Conservation (phyloP, 2,329 filamentous ascomycete genomes). For the Neofusicoccum laricinum region DNA sequence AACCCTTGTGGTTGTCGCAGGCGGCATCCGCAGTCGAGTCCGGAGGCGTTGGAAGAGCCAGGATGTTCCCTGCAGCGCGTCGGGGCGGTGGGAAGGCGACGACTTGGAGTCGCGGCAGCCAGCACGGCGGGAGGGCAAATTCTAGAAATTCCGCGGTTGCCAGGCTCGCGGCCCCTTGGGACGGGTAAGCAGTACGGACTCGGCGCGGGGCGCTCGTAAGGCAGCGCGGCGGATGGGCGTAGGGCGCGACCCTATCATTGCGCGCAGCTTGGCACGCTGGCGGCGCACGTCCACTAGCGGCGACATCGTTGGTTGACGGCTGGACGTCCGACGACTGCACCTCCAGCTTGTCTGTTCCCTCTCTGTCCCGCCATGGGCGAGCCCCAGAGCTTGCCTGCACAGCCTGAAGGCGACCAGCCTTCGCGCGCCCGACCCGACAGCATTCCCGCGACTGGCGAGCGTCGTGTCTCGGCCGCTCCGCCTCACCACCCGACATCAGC, state of each 20-base stretch:
- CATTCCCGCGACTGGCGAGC: neutral
- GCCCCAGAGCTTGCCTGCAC: constrained; percentile 14
- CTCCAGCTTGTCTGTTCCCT: neutral
- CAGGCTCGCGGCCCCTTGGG: too few relatives aligned
- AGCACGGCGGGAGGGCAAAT: neutral
- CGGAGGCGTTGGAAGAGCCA: constrained; percentile 9
- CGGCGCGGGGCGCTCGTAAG: neutral
- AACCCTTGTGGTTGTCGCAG: neutral
- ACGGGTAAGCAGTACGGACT: neutral
- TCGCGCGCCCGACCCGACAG: neutral
- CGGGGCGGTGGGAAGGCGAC: neutral
- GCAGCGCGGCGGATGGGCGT: neutral
- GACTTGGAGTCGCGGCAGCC: neutral
- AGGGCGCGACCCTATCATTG: neutral
- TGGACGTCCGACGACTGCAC: constrained; percentile 5
- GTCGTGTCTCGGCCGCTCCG: neutral
- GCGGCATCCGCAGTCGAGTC: neutral
- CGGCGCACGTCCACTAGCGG: neutral
- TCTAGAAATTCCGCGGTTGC: neutral
- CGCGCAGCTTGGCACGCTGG: constrained; percentile 1
- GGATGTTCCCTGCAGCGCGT: neutral
- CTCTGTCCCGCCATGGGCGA: constrained; percentile 12
- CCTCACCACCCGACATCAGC: constrained; percentile 12
- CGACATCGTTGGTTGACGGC: constrained; percentile 7
- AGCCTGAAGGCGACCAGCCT: neutral